Base-by-base conservation (phyloP, 352 stramenopile genomes). In the Thraustotheca clavata region DNA sequence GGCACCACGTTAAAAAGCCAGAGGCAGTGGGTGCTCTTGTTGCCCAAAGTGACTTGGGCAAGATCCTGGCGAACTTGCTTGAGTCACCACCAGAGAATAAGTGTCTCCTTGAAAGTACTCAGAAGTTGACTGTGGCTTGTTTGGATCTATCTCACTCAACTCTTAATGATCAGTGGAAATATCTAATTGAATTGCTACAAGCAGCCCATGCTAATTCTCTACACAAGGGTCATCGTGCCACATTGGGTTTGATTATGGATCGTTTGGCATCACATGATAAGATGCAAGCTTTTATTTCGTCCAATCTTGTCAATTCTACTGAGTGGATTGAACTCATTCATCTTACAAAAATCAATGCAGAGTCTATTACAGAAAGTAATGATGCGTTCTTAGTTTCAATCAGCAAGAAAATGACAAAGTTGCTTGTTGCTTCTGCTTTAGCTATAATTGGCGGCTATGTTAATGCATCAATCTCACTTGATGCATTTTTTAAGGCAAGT, bases 21-120 rank as follows among this genome's bases (percentile, higher is more conserved):
- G 27, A 65, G n/a, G 9, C 55, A 1, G 49, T 73, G 18, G 43
- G 69, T 0, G n/a, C 35, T n/a, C 47, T 75, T 6, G 46, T 73
- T 0, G 62, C 55, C 27, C 40, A 43, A 5, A 33, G 36, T 11
- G 27, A 41, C 24, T 41, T 65, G n/a, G 33, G 29, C 11, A 22
- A 29, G 3, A 33, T 39, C 7, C 36, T 65, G n/a, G 16, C 39
- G 40, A 12, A n/a, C 14, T 46, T 65, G n/a, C 12, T 65, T 5
- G 36, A 18, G 9, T 26, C 40, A 4, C 22, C 36, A 11, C 11
- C 34, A 12, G 29, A 32, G 6, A 12, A 27, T 22, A 11, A 3
- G n/a, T n/a, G n/a, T 8, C n/a, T 65, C 38, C 27, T 47, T 18
- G 12, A 34, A 4, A 33, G 31, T 18, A 27, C 57, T 16, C 35